Evolutionary conservation across 192 early-diverging fungal genomes (phyloP), one percentile per base, ranked within the genome.

Genomic region (Backusella mclennaniae): DNA sequence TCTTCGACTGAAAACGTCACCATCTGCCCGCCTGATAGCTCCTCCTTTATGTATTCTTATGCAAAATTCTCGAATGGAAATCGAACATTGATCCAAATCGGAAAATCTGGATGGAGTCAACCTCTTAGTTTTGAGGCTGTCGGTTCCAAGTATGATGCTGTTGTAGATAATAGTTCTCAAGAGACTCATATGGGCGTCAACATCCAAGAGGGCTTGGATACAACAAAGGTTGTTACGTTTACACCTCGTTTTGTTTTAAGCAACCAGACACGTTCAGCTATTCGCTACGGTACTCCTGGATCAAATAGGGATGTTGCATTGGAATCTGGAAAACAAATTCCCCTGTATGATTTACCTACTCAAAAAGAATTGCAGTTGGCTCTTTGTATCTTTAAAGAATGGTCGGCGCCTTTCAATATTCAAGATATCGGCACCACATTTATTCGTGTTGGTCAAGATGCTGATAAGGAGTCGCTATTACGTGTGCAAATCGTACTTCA

Each of bases 111-210:
- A 4, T 96, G 93, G 94, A 97, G 96, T 76, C 87, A 73, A 75
- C 95, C 93, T 4, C 78, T 97, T 53, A 98, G 96, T 84, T 98
- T 99, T 80, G 98, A 99, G 76, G 96, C 96, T 6, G 92, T 98
- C 66, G 96, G 97, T 6, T 95, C 92, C 72, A 86, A 91, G 12
- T 89, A 92, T 74, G 94, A 95, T 67, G 86, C 97, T 1, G 79
- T 86, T 21, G 84, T 99, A 2, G 31, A 75, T 41, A 81, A 79
- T 36, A 71, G 73, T 5, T 75, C 82, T 0, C 84, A 89, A 38
- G 93, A 93, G 66, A 85, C 90, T n/a, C 94, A 96, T 67, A 42
- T 98, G 14, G 98, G 97, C 26, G 88, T 96, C 21, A 89, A 85
- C 71, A 91, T 99, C 14, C 89, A 93, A 74, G 96, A 96, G 38